Evolutionary conservation across 257 asterid genomes (phyloP).

Genomic region (Ajuga chamaepitys): DNA sequence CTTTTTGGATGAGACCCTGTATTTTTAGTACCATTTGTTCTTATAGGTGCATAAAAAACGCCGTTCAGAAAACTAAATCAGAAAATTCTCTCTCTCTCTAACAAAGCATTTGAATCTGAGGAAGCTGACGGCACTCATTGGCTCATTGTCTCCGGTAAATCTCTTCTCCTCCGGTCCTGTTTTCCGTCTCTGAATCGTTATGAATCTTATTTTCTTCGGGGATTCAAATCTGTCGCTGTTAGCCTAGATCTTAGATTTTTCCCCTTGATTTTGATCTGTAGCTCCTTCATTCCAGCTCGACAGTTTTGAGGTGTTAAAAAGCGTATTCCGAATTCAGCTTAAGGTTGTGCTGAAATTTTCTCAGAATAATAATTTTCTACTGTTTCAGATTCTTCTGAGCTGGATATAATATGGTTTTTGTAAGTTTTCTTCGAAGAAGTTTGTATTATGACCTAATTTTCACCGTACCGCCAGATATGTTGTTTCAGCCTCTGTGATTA

Average conservation of each 20-base stretch:
- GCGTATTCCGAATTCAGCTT: background rate
- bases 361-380: background rate
- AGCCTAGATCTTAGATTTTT: constrained; percentile 26
- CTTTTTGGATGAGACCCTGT: no score
- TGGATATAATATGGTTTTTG: background rate
- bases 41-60: background rate
- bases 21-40: no score
- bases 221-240: constrained; percentile 1
- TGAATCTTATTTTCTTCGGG: background rate
- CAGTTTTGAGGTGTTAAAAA: background rate
- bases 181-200: background rate
- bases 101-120: constrained; percentile 19
- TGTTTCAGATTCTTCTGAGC: constrained; percentile 14
- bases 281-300: background rate
- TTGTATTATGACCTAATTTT: background rate
- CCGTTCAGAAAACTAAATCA: background rate
- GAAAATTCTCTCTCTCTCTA: constrained; percentile 2
- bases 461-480: background rate
- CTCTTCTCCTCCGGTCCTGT: background rate
- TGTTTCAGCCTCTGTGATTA: background rate
- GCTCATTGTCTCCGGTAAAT: constrained; percentile 18
- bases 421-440: background rate
- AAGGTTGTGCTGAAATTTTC: constrained; percentile 3
- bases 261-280: constrained; percentile 17
- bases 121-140: constrained; percentile 18